Base-by-base conservation (phyloP, 1,284 basidiomycete genomes). In the Tilletia walkeri region DNA sequence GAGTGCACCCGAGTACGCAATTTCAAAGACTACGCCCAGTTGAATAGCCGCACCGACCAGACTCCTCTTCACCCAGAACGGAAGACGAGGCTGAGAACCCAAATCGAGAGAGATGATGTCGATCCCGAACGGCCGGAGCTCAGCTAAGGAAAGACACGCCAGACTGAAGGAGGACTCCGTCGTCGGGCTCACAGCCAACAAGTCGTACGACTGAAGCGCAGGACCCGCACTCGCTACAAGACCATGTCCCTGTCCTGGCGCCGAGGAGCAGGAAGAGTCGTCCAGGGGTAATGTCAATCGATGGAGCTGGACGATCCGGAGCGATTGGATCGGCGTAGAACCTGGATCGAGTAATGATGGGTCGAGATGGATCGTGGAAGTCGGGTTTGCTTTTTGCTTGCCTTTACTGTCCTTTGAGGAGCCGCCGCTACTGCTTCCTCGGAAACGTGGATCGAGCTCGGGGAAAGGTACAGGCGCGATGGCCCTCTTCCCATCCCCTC, bases 81-180 rank as follows among this genome's bases (percentile, higher is more conserved):
- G 90, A 0, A 93, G 87, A 2, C 92, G 89, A 0, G 92, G 90
- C 0, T 89, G 86, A 0, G 90, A 73, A 7, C 80, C 90, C n/a
- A 94, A 87, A 16, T 93, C 92, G 34, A 94, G 85, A 0, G 90
- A 87, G 70, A 95, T 92, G 69, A 95, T 89, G 79, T 94, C 92
- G 0, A 92, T 88, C 5, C 92, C 92, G 56, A 91, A 85, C 0
- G 89, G 87, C 0, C 91, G 92, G 7, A 93, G 91, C 39, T 88
- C 86, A n/a, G 89, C 90, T 75, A 93, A 90, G 0, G 91, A 91
- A 12, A 94, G 86, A 75, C 92, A 93, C 3, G 92, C 91, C 41
- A 88, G 86, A 0, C 90, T 90, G 80, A 94, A 91, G 0, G 90
- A 88, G 0, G 87, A 82, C 68, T 89, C 86, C 0, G 89, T 92